phyloP scores from a whole-genome alignment of 164 flowering plant species.

The Platanus orientalis region DNA sequence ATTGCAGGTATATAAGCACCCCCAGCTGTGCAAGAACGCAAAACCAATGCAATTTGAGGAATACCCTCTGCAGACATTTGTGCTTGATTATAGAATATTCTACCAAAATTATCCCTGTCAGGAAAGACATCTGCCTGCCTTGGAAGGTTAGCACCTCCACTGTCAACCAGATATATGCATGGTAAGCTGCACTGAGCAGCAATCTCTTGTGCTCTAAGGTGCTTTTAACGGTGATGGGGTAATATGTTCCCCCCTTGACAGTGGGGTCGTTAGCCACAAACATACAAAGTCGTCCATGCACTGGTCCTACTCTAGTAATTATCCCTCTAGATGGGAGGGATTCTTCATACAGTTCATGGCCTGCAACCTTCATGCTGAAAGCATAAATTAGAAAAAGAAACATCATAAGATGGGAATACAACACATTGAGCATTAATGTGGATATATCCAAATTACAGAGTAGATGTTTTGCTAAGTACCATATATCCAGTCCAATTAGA shows the following conservation, averaged over 20 bases:
- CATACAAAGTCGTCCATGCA: slow-evolving; percentile 91
- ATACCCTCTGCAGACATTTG: slow-evolving; percentile 85
- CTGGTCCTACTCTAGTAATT: slow-evolving; percentile 85
- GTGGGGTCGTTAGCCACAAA: slow-evolving; percentile 98
- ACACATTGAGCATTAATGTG: neutral
- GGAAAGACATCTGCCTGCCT: slow-evolving; percentile 97
- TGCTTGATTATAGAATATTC: slow-evolving; percentile 93
- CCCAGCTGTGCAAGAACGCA: slow-evolving; percentile 99
- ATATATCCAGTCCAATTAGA: neutral
- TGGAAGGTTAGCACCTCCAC: slow-evolving; percentile 99
- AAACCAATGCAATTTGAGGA: slow-evolving; percentile 90
- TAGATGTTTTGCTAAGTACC: neutral
- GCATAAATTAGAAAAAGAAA: slow-evolving; percentile 2
- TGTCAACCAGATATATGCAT: slow-evolving; percentile 93
- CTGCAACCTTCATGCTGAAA: slow-evolving; percentile 73
- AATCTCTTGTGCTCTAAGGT: slow-evolving; percentile 97
- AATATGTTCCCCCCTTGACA: slow-evolving; percentile 95
- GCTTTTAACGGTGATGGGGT: slow-evolving; percentile 95
- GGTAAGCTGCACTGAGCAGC: slow-evolving; percentile 84
- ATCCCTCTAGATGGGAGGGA: slow-evolving; percentile 88
- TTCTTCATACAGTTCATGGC: slow-evolving; percentile 85
- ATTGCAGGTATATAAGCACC: slow-evolving; percentile 99
- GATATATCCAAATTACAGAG: neutral
- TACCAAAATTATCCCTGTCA: slow-evolving; percentile 90
- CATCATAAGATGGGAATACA: neutral